phyloP scores from a whole-genome alignment of 2,329 filamentous ascomycete genomes.

The Xylaria sp. region DNA sequence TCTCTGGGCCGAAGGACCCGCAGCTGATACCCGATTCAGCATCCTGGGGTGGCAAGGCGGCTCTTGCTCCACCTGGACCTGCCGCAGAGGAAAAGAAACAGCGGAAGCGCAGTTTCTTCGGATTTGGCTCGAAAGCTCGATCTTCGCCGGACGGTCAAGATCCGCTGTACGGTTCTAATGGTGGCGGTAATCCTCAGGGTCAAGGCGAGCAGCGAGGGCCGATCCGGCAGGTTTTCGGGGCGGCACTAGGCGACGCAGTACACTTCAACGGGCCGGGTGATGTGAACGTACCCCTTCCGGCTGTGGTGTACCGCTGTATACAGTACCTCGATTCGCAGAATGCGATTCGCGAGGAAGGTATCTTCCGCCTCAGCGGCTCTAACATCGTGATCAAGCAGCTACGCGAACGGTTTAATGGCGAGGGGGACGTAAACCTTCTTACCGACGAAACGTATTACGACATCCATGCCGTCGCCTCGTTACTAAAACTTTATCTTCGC shows the following conservation, averaged over 20 bases:
- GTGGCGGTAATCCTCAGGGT: conserved; percentile 41
- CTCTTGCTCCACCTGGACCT: conserved; percentile 49
- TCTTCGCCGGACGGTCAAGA: conserved; percentile 63
- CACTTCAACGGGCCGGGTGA: conserved; percentile 75
- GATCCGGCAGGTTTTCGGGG: conserved; percentile 78
- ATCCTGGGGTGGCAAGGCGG: conserved; percentile 83
- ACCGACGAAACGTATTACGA: conserved; percentile 86
- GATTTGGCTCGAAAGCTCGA: conserved; percentile 65
- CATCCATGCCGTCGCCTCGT: conserved; percentile 91
- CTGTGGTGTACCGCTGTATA: conserved; percentile 93
- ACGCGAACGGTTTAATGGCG: conserved; percentile 88
- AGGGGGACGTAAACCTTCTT: conserved; percentile 88
- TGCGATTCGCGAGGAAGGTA: conserved; percentile 85
- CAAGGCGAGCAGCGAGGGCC: conserved; percentile 53
- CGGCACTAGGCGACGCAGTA: conserved; percentile 83
- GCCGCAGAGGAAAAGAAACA: conserved; percentile 73
- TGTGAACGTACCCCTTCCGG: conserved; percentile 75
- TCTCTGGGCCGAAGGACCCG: conserved; percentile 84
- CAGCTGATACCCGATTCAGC: conserved; percentile 80
- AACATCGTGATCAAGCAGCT: conserved; percentile 91
- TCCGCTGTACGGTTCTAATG: conserved; percentile 54
- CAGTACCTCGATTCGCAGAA: conserved; percentile 87
- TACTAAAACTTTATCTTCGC: conserved; percentile 91
- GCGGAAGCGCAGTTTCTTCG: conserved; percentile 78
- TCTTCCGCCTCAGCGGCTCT: conserved; percentile 96